phyloP scores from a whole-genome alignment of 805 yeast species.

The Yarrowia hollandica region DNA sequence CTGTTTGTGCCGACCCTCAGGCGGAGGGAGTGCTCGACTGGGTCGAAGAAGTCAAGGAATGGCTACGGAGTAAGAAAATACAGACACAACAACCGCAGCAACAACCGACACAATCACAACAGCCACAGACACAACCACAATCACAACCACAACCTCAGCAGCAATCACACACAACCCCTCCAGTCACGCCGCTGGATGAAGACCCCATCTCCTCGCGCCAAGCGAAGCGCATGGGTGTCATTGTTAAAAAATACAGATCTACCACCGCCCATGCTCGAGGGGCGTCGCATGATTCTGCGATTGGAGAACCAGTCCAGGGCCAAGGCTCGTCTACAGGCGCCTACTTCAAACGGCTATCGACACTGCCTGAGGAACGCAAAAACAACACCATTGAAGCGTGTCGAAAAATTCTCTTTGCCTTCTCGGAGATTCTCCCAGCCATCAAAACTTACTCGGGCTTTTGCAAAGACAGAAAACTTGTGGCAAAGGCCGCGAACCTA shows the following conservation, averaged over 20 bases:
- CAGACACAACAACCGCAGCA: slow-evolving; percentile 23
- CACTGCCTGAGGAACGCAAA: slow-evolving; percentile 53
- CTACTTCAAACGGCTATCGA: slow-evolving; percentile 63
- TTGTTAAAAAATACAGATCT: slow-evolving; percentile 46
- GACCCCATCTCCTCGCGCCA: slow-evolving; percentile 54
- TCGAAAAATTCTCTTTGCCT: slow-evolving; percentile 61
- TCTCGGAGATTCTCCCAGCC: slow-evolving; percentile 64
- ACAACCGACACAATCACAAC: background rate
- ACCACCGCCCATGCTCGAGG: slow-evolving; percentile 12
- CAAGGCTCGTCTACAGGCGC: slow-evolving; percentile 42
- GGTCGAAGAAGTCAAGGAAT: slow-evolving; percentile 47
- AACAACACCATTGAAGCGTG: slow-evolving; percentile 47
- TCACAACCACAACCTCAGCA: too few species aligned
- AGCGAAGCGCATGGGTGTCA: slow-evolving; percentile 73
- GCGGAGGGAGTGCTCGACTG: slow-evolving; percentile 49
- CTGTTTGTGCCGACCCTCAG: slow-evolving; percentile 43
- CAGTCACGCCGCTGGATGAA: slow-evolving; percentile 17
- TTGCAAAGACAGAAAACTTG: slow-evolving; percentile 48
- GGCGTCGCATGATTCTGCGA: slow-evolving; percentile 25
- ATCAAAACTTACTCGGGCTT: slow-evolving; percentile 58
- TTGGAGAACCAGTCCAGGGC: slow-evolving; percentile 10
- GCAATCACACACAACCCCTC: slow-evolving; percentile 29
- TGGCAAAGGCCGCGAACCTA: slow-evolving; percentile 10
- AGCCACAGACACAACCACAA: background rate
- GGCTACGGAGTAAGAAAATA: slow-evolving; percentile 43